phyloP scores from a whole-genome alignment of 2,329 filamentous ascomycete genomes.

The Pezicula radicicola region DNA sequence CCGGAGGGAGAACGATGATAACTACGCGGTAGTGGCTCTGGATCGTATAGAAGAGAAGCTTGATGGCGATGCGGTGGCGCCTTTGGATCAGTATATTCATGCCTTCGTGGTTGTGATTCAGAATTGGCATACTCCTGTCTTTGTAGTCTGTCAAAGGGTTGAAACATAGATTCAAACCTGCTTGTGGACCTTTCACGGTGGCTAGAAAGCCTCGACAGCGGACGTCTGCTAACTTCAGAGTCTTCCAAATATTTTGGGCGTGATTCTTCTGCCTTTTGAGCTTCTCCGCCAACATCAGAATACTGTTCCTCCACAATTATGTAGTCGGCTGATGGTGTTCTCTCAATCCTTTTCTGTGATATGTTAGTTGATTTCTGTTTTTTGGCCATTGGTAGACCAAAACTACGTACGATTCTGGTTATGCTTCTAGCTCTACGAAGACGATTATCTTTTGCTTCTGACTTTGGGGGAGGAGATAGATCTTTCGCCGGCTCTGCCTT shows the following conservation, averaged over 20 bases:
- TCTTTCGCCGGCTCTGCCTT: too few species aligned
- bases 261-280: neutral
- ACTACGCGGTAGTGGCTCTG: too few species aligned
- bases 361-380: neutral
- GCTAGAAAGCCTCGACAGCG: neutral
- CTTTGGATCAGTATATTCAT: slow-evolving; percentile 11
- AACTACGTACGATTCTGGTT: neutral
- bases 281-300: neutral
- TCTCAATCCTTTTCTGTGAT: neutral
- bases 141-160: neutral
- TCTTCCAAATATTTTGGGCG: neutral
- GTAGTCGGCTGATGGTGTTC: neutral
- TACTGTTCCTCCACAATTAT: neutral
- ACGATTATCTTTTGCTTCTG: neutral
- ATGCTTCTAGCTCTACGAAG: neutral
- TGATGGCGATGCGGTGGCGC: neutral
- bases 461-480: too few species aligned
- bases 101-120: slow-evolving; percentile 8
- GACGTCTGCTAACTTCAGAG: neutral
- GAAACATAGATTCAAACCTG: too few species aligned
- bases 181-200: neutral
- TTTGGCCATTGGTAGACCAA: neutral
- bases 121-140: slow-evolving; percentile 10
- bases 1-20: neutral
- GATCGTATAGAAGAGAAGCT: too few species aligned